Evolutionary conservation across 2,329 filamentous ascomycete species (phyloP), one percentile per base, ranked within the genome.

Genomic region (Cercospora canescens): DNA sequence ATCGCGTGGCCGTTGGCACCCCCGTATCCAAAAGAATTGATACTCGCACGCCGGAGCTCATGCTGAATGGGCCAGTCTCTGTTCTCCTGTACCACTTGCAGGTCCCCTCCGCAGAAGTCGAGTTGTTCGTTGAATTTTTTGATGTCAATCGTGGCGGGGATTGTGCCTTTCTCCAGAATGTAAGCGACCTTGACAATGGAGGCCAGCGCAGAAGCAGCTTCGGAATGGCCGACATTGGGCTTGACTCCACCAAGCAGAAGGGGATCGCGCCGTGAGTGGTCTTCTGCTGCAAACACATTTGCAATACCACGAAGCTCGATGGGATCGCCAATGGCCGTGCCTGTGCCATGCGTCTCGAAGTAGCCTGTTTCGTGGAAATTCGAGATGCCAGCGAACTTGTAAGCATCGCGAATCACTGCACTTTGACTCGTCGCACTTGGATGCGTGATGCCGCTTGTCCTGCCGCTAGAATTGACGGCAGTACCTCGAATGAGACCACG

Each of bases 401-500:
- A 83, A 0, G 75, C 76, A 1, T 74, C 39, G 3, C 71, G 65
- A 12, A 81, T 80, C 11, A 81, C 62, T 0, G 66, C 66, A 1
- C 64, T 72, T 67, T 84, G 81, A 0, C 79, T 73, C 0, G 67
- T 63, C 1, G 73, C 56, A 28, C 72, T 78, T 14, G 80, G 80
- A 63, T 76, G 66, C 1, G 79, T 80, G 11, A 83, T 77, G 4
- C 80, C 79, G 4, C 87, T 64, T 8, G 63, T 67, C 50, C 57
- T 59, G 14, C 67, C 67, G 30, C 62, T 56, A 7, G 54, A 12
- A n/a, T 66, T 66, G 39, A 52, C 21, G 4, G 62, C 62, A 30
- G 65, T 62, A 16, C 54, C 65, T 26, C 62, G 59, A 11, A 69
- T 62, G n/a, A 69, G 30, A 12, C 50, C 45, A 11, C 67, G 67